These are phyloP conservation scores for Metschnikowia aberdeeniae DNA, from an alignment of 805 yeast species.

Conservation along the genomic window DNA sequence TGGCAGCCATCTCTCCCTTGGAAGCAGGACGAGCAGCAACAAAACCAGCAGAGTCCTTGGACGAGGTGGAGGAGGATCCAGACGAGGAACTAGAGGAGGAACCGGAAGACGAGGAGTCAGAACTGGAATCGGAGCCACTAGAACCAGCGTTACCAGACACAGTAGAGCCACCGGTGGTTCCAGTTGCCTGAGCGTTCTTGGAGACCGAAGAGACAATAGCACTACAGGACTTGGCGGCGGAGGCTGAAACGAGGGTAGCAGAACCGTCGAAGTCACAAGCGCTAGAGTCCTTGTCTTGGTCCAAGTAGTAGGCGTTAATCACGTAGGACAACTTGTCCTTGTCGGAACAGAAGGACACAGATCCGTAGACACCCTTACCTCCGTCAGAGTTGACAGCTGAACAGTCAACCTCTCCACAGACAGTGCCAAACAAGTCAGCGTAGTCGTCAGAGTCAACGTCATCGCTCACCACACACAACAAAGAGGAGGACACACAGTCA, in stretches of 20 bases:
- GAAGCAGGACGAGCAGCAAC: slow-evolving; percentile 23
- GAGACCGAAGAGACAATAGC: slow-evolving; percentile 19
- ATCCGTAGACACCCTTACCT: slow-evolving; percentile 63
- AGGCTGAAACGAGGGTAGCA: slow-evolving; percentile 42
- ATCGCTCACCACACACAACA: slow-evolving; percentile 56
- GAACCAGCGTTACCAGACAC: slow-evolving; percentile 20
- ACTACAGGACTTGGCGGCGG: slow-evolving; percentile 29
- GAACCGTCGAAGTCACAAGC: slow-evolving; percentile 39
- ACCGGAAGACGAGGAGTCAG: slow-evolving; percentile 19
- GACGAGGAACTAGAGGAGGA: slow-evolving; percentile 22
- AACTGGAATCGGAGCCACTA: slow-evolving; percentile 14
- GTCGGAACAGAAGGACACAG: slow-evolving; percentile 65
- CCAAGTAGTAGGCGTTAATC: slow-evolving; percentile 56
- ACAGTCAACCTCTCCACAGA: slow-evolving; percentile 61
- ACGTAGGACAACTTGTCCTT: slow-evolving; percentile 64
- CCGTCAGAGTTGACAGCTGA: slow-evolving; percentile 60
- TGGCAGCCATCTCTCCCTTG: slow-evolving; percentile 30
- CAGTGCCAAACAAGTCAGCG: slow-evolving; percentile 50
- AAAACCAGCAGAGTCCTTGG: slow-evolving; percentile 19
- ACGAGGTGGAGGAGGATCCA: slow-evolving; percentile 21
- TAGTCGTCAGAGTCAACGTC: slow-evolving; percentile 55
- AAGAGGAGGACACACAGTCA: slow-evolving; percentile 55
- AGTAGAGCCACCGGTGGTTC: slow-evolving; percentile 8
- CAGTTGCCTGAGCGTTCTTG: slow-evolving; percentile 15
- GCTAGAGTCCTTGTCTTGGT: slow-evolving; percentile 9